A percentile compares a stretch with the other conserved stretches of the same genome.
phyloP scores from a whole-genome alignment of 2,329 filamentous ascomycete genomes.

The Beauveria asiatica region DNA sequence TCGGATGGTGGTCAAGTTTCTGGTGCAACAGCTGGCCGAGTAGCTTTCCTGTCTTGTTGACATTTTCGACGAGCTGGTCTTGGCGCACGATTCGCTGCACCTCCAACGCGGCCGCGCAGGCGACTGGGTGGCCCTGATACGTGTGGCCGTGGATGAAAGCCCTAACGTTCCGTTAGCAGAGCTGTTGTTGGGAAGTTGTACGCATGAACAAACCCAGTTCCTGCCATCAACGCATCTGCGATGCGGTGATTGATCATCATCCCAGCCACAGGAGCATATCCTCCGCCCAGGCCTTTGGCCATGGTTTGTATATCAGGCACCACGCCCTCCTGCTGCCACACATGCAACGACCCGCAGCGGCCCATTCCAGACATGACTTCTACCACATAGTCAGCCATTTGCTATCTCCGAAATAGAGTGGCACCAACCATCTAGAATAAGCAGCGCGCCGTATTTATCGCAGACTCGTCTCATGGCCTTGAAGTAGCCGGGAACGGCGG shows the following conservation, averaged over 20 bases:
- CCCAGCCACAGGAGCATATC: slow-evolving; percentile 53
- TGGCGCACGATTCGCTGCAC: slow-evolving; percentile 36
- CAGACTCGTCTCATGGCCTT: slow-evolving; percentile 60
- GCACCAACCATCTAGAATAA: slow-evolving; percentile 52
- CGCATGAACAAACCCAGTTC: slow-evolving; percentile 20
- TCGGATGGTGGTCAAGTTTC: slow-evolving; percentile 17
- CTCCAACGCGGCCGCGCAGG: slow-evolving; percentile 20
- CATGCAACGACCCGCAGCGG: slow-evolving; percentile 49
- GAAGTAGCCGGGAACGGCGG: slow-evolving; percentile 60
- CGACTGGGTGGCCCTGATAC: slow-evolving; percentile 20
- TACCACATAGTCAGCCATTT: neutral
- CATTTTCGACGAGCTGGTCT: slow-evolving; percentile 18
- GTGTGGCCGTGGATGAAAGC: slow-evolving; percentile 19
- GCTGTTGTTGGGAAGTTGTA: neutral
- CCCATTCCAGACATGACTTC: slow-evolving; percentile 68
- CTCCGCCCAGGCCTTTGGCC: slow-evolving; percentile 58
- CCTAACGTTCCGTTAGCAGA: slow-evolving; percentile 6
- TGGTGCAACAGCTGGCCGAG: slow-evolving; percentile 15
- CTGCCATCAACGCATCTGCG: slow-evolving; percentile 31
- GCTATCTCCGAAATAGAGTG: neutral
- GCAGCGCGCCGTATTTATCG: slow-evolving; percentile 59
- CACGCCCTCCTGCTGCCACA: slow-evolving; percentile 50
- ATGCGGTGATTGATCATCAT: slow-evolving; percentile 47
- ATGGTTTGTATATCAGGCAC: slow-evolving; percentile 58
- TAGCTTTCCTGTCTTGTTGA: slow-evolving; percentile 12